Evolutionary conservation across 228 moss, liverwort and hornwort species (phyloP).

Genomic region (Sphagnum fallax): DNA sequence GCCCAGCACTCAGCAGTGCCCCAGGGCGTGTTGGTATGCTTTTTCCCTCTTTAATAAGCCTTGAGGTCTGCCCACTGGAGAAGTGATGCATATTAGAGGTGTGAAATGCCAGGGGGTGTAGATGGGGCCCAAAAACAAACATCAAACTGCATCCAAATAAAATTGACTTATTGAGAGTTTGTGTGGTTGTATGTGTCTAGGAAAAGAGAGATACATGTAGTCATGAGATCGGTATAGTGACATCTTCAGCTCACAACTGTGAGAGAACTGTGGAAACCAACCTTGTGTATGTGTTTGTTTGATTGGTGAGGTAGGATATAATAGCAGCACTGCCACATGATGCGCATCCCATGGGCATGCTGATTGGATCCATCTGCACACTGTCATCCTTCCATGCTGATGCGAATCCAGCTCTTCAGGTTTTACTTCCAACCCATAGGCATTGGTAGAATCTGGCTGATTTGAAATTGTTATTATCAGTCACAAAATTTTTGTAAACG

Average conservation of each 20-base stretch:
- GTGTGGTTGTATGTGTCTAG: too few relatives aligned
- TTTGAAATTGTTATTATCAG: too few relatives aligned
- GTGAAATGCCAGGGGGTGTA: background rate
- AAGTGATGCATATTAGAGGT: background rate
- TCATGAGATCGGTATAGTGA: too few relatives aligned
- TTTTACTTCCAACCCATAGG: constrained; percentile 2
- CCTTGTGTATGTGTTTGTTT: background rate
- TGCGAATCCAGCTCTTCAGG: constrained; percentile 82
- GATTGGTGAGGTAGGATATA: constrained; percentile 7
- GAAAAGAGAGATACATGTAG: too few relatives aligned
- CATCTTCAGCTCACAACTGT: too few relatives aligned
- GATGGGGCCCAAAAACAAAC: too few relatives aligned
- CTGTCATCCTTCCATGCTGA: constrained; percentile 76
- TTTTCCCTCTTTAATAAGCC: background rate
- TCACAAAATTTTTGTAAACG: too few relatives aligned
- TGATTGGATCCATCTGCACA: constrained; percentile 76
- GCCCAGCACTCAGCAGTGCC: constrained; percentile 85
- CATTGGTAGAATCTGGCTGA: too few relatives aligned
- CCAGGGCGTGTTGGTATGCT: constrained; percentile 77
- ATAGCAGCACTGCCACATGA: constrained; percentile 76
- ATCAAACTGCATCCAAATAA: too few relatives aligned
- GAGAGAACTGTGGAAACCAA: too few relatives aligned
- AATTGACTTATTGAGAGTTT: too few relatives aligned
- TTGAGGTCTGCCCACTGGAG: background rate
- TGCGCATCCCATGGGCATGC: constrained; percentile 96